Percentiles rank a stretch among this genome's conserved stretches.
Evolutionary conservation across 352 stramenopile species (phyloP).

Genomic region (Globisporangium carolinianum): DNA sequence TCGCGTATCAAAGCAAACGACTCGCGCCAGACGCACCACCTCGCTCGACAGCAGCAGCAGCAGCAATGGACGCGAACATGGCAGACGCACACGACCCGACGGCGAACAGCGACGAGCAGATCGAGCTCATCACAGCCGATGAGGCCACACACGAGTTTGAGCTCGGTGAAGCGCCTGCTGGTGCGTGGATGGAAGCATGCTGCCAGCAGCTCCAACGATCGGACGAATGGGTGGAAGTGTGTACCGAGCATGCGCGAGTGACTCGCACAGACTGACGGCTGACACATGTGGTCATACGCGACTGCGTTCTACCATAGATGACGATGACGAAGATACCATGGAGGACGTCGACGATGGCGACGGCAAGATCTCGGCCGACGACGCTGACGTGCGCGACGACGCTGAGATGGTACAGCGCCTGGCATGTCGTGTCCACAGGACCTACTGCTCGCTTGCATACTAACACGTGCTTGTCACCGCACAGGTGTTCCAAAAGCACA

Average conservation of each 20-base stretch:
- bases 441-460: too few species aligned
- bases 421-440: too few species aligned
- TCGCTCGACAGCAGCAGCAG: not conserved
- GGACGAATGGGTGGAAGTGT: not conserved
- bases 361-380: conserved; percentile 48
- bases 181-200: conserved; percentile 19
- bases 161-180: conserved; percentile 67
- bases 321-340: conserved; percentile 67
- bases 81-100: conserved; percentile 22
- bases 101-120: conserved; percentile 54
- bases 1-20: too few species aligned
- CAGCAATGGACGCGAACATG: conserved; percentile 23
- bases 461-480: too few species aligned
- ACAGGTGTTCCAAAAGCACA: conserved; percentile 76
- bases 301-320: conserved; percentile 8
- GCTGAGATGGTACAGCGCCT: conserved; percentile 40
- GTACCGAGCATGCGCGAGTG: too few species aligned
- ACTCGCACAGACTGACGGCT: not conserved
- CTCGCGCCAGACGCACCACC: too few species aligned
- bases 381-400: conserved; percentile 73
- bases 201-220: not conserved
- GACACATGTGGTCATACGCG: not conserved
- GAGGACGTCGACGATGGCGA: conserved; percentile 42
- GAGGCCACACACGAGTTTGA: conserved; percentile 80
- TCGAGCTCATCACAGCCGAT: conserved; percentile 79